A percentile compares a stretch with the other conserved stretches of the same genome.
phyloP scores from a whole-genome alignment of 768 basidiomycete genomes.

The Dictyophora rubrovolvata region DNA sequence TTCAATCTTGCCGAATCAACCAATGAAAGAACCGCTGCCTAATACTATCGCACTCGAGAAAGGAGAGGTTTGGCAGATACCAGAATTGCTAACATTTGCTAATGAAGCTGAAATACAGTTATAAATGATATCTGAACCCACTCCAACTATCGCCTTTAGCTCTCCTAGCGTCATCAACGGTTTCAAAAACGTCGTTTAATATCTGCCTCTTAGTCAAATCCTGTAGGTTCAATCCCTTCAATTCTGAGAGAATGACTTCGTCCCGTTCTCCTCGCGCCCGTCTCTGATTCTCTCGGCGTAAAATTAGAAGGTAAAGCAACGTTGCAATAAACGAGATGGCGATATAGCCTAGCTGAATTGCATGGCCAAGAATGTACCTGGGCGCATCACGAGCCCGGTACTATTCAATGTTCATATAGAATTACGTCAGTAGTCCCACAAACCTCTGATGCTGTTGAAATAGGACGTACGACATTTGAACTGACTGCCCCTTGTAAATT shows the following conservation, averaged over 20 bases:
- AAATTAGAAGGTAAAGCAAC: conserved; percentile 32
- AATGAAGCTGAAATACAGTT: not conserved
- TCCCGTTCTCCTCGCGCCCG: conserved; percentile 61
- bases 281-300: conserved; percentile 49
- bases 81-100: too few relatives aligned
- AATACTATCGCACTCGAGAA: too few relatives aligned
- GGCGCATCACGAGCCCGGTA: conserved; percentile 57
- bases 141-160: not conserved
- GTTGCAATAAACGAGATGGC: conserved; percentile 51
- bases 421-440: not conserved
- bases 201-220: not conserved
- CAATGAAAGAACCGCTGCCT: too few relatives aligned
- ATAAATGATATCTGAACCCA: not conserved
- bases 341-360: conserved; percentile 60
- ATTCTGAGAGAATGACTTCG: conserved; percentile 37
- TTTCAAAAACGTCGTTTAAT: conserved; percentile 1
- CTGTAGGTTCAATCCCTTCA: not conserved
- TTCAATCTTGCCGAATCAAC: too few relatives aligned
- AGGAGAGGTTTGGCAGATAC: too few relatives aligned
- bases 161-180: not conserved
- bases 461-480: conserved; percentile 48
- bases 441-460: not conserved
- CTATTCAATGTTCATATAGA: conserved; percentile 24
- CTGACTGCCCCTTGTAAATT: conserved; percentile 63
- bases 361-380: conserved; percentile 62